A percentile compares a stretch with the other conserved stretches of the same genome.
Evolutionary conservation across 257 asterid genomes (phyloP).

Genomic region (Solanum piurae): DNA sequence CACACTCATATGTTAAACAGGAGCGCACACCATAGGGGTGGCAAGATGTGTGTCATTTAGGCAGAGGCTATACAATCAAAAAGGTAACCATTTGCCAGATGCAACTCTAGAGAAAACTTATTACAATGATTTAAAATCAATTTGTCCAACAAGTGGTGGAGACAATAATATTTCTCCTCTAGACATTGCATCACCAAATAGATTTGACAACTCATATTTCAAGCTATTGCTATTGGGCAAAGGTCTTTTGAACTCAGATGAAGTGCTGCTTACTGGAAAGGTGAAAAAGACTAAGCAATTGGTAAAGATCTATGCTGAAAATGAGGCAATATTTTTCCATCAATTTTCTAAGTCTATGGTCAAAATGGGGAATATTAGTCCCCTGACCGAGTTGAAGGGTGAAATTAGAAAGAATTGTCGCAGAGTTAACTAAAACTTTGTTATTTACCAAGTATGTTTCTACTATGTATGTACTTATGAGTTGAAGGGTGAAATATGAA

Average conservation of each 20-base stretch:
- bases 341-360: conserved; percentile 66
- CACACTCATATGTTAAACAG: conserved; percentile 14
- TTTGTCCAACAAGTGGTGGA: conserved; percentile 58
- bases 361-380: conserved; percentile 61
- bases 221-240: conserved; percentile 46
- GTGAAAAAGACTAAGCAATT: conserved; percentile 22
- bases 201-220: conserved; percentile 70
- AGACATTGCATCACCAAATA: conserved; percentile 53
- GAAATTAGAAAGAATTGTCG: conserved; percentile 71
- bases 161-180: conserved; percentile 58
- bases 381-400: conserved; percentile 42
- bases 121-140: conserved; percentile 35
- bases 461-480: conserved; percentile 7
- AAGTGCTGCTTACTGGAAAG: conserved; percentile 50
- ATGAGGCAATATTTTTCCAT: conserved; percentile 46
- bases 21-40: conserved; percentile 77
- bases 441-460: background rate
- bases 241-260: conserved; percentile 66
- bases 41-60: conserved; percentile 71
- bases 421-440: conserved; percentile 22
- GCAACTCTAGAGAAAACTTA: conserved; percentile 38
- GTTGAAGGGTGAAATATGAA: conserved; percentile 38
- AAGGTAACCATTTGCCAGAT: conserved; percentile 54
- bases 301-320: conserved; percentile 49
- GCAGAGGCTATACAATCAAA: conserved; percentile 67